Conservation (phyloP, 805 yeast species). For the Metschnikowia shivogae region DNA sequence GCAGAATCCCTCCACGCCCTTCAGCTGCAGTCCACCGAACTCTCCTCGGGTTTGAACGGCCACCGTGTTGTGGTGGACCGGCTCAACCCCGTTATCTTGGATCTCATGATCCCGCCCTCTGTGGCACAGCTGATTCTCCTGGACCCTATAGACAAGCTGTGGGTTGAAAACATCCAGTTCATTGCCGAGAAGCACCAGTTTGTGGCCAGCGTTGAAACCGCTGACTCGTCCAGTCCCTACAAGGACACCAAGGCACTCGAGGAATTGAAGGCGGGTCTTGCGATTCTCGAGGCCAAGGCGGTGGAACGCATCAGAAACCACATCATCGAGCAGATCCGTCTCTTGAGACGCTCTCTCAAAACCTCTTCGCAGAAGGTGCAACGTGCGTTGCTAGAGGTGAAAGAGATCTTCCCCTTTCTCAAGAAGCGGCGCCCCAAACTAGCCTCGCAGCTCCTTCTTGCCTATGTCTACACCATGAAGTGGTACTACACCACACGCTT, state of each 20-base stretch:
- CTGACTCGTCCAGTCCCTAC: slow-evolving; percentile 9
- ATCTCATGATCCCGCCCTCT: slow-evolving; percentile 71
- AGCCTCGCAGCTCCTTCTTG: slow-evolving; percentile 69
- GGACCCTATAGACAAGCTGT: slow-evolving; percentile 53
- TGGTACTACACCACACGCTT: slow-evolving; percentile 89
- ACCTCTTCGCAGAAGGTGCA: slow-evolving; percentile 75
- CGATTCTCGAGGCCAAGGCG: slow-evolving; percentile 54
- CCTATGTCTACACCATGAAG: slow-evolving; percentile 81
- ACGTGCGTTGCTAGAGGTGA: slow-evolving; percentile 55
- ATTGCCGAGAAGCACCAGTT: slow-evolving; percentile 56
- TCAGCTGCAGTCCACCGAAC: slow-evolving; percentile 31
- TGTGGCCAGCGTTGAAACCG: slow-evolving; percentile 26
- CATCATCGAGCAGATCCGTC: slow-evolving; percentile 60
- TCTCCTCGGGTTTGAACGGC: slow-evolving; percentile 25
- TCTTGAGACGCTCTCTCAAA: slow-evolving; percentile 53
- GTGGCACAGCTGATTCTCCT: slow-evolving; percentile 53
- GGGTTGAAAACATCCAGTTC: slow-evolving; percentile 65
- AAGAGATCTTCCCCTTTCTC: slow-evolving; percentile 58
- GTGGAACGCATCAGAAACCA: slow-evolving; percentile 74
- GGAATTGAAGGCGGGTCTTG: slow-evolving; percentile 37
- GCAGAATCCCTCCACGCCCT: slow-evolving; percentile 30
- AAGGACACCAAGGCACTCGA: slow-evolving; percentile 24
- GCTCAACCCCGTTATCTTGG: slow-evolving; percentile 73
- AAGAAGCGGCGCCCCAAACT: slow-evolving; percentile 51
- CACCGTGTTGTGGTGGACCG: slow-evolving; percentile 33